A percentile compares a stretch with the other conserved stretches of the same genome.
Evolutionary conservation across 2,329 filamentous ascomycete genomes (phyloP).

Genomic region (Blastomyces percursus): DNA sequence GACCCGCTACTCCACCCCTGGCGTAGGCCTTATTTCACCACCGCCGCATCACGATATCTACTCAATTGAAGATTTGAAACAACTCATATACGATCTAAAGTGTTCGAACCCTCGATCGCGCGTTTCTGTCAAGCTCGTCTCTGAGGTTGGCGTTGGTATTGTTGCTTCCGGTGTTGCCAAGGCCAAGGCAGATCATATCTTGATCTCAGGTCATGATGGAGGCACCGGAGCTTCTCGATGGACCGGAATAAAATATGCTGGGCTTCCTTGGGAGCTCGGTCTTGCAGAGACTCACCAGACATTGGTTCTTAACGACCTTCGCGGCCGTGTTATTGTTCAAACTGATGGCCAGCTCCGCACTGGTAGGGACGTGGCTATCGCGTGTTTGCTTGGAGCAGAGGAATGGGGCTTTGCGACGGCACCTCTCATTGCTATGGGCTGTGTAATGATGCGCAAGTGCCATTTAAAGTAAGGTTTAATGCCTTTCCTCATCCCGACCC

Average conservation of each 20-base stretch:
- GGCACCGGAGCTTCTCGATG: slow-evolving; percentile 93
- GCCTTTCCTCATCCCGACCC: neutral
- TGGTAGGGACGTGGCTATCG: slow-evolving; percentile 85
- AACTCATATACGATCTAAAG: slow-evolving; percentile 95
- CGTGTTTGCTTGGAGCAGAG: slow-evolving; percentile 90
- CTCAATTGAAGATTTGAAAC: slow-evolving; percentile 95
- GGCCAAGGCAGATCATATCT: slow-evolving; percentile 90
- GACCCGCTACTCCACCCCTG: slow-evolving; percentile 90
- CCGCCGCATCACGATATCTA: slow-evolving; percentile 98
- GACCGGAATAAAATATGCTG: slow-evolving; percentile 98
- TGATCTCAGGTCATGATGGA: slow-evolving; percentile 94
- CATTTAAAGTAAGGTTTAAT: slow-evolving; percentile 12
- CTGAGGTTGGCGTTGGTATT: slow-evolving; percentile 93
- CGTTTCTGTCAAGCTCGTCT: slow-evolving; percentile 94
- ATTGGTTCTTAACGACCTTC: slow-evolving; percentile 85
- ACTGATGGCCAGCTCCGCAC: slow-evolving; percentile 91
- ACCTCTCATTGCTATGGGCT: slow-evolving; percentile 91
- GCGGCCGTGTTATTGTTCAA: slow-evolving; percentile 90
- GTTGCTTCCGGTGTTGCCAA: slow-evolving; percentile 96
- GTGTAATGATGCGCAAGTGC: slow-evolving; percentile 82
- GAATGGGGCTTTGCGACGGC: slow-evolving; percentile 96
- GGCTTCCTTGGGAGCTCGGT: slow-evolving; percentile 92
- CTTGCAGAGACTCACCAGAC: slow-evolving; percentile 96
- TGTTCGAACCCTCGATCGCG: slow-evolving; percentile 86
- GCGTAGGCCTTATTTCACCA: slow-evolving; percentile 90